Evolutionary conservation across 352 stramenopile species (phyloP).

Genomic region (Globisporangium paddicum): DNA sequence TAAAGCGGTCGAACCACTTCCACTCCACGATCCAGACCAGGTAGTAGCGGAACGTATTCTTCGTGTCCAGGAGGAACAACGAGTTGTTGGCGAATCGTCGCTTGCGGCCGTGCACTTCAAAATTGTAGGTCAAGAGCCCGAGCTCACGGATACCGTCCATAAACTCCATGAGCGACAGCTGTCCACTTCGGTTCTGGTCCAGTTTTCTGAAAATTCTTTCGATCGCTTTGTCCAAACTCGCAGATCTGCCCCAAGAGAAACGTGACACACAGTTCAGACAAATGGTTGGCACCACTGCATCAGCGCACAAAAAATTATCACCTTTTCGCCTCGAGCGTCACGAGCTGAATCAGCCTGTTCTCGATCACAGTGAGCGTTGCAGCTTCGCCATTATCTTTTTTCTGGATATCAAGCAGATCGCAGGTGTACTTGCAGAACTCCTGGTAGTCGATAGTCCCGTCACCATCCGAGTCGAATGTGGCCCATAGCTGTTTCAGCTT

Average conservation of each 20-base stretch:
- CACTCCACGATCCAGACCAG: slow-evolving; percentile 43
- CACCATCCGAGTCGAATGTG: slow-evolving; percentile 35
- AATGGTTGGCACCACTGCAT: too few species aligned
- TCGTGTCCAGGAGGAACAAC: slow-evolving; percentile 28
- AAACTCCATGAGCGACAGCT: slow-evolving; percentile 39
- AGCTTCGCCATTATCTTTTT: slow-evolving; percentile 22
- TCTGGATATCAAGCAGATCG: slow-evolving; percentile 28
- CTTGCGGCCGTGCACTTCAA: slow-evolving; percentile 37
- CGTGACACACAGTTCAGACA: background rate
- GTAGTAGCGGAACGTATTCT: slow-evolving; percentile 31
- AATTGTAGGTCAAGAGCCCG: slow-evolving; percentile 42
- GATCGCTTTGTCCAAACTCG: slow-evolving; percentile 22
- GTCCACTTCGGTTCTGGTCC: slow-evolving; percentile 30
- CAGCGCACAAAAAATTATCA: background rate
- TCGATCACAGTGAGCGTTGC: slow-evolving; percentile 22
- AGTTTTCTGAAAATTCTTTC: slow-evolving; percentile 34
- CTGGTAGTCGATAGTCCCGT: slow-evolving; percentile 37
- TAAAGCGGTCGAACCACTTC: slow-evolving; percentile 77
- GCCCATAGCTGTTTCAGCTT: slow-evolving; percentile 32
- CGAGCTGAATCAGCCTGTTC: slow-evolving; percentile 28
- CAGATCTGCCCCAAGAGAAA: background rate
- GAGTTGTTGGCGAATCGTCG: slow-evolving; percentile 35
- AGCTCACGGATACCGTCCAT: slow-evolving; percentile 34
- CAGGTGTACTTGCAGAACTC: slow-evolving; percentile 44
- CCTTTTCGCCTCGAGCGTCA: slow-evolving; percentile 28